Evolutionary conservation across 768 basidiomycete genomes (phyloP).

Genomic region (Daedaleopsis sinensis): DNA sequence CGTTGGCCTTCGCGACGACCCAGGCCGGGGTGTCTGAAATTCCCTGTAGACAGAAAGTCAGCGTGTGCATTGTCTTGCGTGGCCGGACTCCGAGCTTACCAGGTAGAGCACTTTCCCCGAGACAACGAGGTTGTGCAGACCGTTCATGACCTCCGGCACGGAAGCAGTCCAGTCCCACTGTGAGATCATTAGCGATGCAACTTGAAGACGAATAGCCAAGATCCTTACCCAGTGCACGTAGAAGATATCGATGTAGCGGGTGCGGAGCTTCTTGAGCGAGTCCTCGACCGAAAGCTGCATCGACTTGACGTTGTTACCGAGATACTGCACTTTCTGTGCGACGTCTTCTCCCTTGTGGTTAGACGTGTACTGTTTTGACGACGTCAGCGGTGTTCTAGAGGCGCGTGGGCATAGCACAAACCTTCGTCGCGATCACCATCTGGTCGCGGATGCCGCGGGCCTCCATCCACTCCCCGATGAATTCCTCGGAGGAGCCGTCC

Average conservation of each 20-base stretch:
- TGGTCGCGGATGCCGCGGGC: constrained; percentile 37
- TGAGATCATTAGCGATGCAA: constrained; percentile 49
- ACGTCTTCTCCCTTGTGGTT: constrained; percentile 26
- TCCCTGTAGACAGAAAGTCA: constrained; percentile 9
- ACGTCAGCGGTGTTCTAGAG: not conserved
- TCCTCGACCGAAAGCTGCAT: constrained; percentile 37
- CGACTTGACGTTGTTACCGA: constrained; percentile 44
- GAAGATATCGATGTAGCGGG: constrained; percentile 48
- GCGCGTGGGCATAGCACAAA: constrained; percentile 3
- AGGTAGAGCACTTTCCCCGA: constrained; percentile 49
- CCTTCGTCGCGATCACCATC: constrained; percentile 48
- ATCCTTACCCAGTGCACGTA: constrained; percentile 41
- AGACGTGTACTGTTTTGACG: constrained; percentile 24
- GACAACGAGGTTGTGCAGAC: constrained; percentile 52
- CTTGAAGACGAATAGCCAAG: constrained; percentile 31
- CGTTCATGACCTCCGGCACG: constrained; percentile 60
- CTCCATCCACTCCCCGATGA: constrained; percentile 47
- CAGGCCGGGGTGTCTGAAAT: constrained; percentile 39
- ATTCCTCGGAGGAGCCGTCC: not conserved
- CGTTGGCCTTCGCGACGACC: constrained; percentile 41
- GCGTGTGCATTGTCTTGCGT: not conserved
- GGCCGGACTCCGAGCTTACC: constrained; percentile 18
- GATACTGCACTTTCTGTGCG: constrained; percentile 29
- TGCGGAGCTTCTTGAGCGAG: constrained; percentile 45
- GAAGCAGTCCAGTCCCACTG: constrained; percentile 56